Evolutionary conservation across 805 yeast genomes (phyloP).

Genomic region (Pichia nakasei): DNA sequence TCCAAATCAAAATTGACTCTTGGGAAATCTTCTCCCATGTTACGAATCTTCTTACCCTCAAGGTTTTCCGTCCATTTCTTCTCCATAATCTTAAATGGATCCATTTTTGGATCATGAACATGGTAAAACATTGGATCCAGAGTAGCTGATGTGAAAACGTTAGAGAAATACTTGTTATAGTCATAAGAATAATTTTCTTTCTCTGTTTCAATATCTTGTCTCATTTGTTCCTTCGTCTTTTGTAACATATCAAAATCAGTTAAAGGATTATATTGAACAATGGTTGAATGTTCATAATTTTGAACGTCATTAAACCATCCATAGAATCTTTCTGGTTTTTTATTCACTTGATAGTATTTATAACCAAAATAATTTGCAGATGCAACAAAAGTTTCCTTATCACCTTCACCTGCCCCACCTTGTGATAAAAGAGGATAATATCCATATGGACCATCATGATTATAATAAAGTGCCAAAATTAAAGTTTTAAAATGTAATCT

Average conservation of each 20-base stretch:
- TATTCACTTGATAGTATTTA: constrained; percentile 46
- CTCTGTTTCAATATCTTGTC: constrained; percentile 16
- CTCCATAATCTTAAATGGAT: constrained; percentile 36
- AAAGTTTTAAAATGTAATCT: constrained; percentile 45
- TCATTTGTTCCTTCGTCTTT: constrained; percentile 15
- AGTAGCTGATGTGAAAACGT: constrained; percentile 21
- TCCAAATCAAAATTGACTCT: constrained; percentile 26
- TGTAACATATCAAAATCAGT: constrained; percentile 23
- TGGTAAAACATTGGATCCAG: constrained; percentile 32
- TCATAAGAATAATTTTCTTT: constrained; percentile 21
- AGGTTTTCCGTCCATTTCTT: constrained; percentile 22
- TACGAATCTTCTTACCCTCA: constrained; percentile 25
- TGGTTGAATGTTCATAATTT: constrained; percentile 28
- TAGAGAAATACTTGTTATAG: constrained; percentile 21
- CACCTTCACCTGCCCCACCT: constrained; percentile 71
- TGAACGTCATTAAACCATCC: constrained; percentile 26
- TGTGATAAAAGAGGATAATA: constrained; percentile 50
- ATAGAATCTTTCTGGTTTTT: constrained; percentile 26
- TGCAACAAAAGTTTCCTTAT: constrained; percentile 69
- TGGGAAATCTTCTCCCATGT: constrained; percentile 29
- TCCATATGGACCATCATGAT: constrained; percentile 50
- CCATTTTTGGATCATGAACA: constrained; percentile 47
- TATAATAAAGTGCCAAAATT: constrained; percentile 49
- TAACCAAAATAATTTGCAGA: constrained; percentile 48
- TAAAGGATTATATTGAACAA: constrained; percentile 29